Evolutionary conservation across 352 stramenopile genomes (phyloP).

Genomic region (Phytophthora litchii): DNA sequence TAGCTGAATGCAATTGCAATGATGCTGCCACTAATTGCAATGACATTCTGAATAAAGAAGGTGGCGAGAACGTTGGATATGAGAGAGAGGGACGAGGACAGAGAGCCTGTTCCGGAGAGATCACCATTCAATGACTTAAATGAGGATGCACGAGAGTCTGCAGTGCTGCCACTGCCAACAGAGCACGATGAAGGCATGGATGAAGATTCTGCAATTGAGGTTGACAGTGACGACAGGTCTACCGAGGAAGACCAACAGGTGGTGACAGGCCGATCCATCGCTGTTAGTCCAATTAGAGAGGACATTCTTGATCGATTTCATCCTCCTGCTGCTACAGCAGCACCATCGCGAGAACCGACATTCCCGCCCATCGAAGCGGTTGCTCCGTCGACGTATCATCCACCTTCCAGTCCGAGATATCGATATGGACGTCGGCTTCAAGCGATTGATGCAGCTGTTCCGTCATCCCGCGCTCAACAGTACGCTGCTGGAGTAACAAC

Average conservation of each 20-base stretch:
- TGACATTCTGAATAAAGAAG: slow-evolving; percentile 13
- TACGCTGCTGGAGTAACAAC: slow-evolving; percentile 38
- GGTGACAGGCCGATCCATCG: slow-evolving; percentile 11
- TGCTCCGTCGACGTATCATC: slow-evolving; percentile 17
- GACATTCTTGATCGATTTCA: slow-evolving; percentile 33
- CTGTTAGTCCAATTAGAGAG: slow-evolving; percentile 30
- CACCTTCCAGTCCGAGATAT: slow-evolving; percentile 29
- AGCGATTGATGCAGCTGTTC: slow-evolving; percentile 18
- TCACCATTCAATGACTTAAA: background rate
- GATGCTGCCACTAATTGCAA: background rate
- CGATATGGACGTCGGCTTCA: slow-evolving; percentile 28
- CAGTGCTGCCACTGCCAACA: background rate
- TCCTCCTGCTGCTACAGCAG: slow-evolving; percentile 1
- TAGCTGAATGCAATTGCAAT: background rate
- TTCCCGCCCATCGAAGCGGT: slow-evolving; percentile 1
- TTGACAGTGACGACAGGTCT: slow-evolving; percentile 14
- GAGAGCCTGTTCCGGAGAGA: slow-evolving; percentile 18
- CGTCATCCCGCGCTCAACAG: slow-evolving; percentile 6
- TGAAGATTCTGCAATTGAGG: slow-evolving; percentile 20
- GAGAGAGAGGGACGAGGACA: slow-evolving; percentile 10
- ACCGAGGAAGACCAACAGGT: slow-evolving; percentile 4
- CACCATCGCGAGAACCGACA: background rate
- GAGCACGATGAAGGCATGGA: slow-evolving; percentile 1
- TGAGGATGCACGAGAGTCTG: slow-evolving; percentile 2
- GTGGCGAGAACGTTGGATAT: slow-evolving; percentile 35